A percentile compares a stretch with the other conserved stretches of the same genome.
Evolutionary conservation across 148 eudicot species (phyloP).

Genomic region (Amaranthus cruentus): DNA sequence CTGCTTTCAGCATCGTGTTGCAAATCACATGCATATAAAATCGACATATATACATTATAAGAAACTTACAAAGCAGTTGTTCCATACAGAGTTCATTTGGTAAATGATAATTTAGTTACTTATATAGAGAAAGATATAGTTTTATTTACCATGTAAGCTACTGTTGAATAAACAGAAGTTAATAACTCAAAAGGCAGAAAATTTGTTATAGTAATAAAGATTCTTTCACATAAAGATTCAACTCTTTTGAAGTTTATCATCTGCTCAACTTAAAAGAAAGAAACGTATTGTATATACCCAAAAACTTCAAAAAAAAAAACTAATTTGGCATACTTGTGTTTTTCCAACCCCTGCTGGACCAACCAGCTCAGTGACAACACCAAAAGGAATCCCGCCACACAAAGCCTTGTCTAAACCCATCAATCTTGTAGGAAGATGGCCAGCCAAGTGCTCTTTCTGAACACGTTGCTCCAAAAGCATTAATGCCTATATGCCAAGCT

Average conservation of each 20-base stretch:
- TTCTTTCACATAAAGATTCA: neutral
- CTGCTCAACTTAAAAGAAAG: neutral
- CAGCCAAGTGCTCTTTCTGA: constrained; percentile 53
- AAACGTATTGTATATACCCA: neutral
- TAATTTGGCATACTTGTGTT: constrained; percentile 55
- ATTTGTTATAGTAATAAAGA: too few species aligned
- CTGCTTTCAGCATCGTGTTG: too few species aligned
- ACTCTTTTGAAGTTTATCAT: neutral
- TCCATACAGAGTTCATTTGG: too few species aligned
- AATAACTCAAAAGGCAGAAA: too few species aligned
- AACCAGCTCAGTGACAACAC: constrained; percentile 83
- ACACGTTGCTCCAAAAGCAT: constrained; percentile 52
- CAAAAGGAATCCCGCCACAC: constrained; percentile 91
- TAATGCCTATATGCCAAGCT: constrained; percentile 41
- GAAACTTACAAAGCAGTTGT: too few species aligned
- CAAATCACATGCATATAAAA: too few species aligned
- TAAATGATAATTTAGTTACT: too few species aligned
- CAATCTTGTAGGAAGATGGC: constrained; percentile 78
- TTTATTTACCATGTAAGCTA: too few species aligned
- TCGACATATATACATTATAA: too few species aligned
- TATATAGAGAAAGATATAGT: too few species aligned
- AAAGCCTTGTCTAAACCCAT: constrained; percentile 74
- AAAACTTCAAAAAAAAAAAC: neutral
- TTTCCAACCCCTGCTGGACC: constrained; percentile 95
- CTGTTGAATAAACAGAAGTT: too few species aligned